Conservation (phyloP, 2,329 filamentous ascomycete species). For the Ceratocystis eucalypticola region DNA sequence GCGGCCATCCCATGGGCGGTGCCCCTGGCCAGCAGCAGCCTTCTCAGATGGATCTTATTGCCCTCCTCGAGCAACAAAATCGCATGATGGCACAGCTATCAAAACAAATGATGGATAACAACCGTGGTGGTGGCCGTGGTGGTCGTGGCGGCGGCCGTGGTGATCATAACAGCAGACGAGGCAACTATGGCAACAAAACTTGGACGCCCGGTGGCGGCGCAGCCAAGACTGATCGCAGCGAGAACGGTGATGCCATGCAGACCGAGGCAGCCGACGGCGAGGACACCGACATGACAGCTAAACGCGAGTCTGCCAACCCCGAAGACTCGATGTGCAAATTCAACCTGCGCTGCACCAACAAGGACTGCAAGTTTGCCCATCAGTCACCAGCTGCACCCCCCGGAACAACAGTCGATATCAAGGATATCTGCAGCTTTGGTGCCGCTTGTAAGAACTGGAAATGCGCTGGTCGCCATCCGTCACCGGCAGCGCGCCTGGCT, state of each 20-base stretch:
- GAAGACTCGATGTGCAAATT: constrained; percentile 70
- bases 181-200: constrained; percentile 30
- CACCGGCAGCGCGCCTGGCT: constrained; percentile 63
- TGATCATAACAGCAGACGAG: constrained; percentile 40
- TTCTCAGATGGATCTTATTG: constrained; percentile 47
- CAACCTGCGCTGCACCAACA: constrained; percentile 78
- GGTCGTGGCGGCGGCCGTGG: constrained; percentile 49
- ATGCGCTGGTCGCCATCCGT: constrained; percentile 83
- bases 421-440: constrained; percentile 69
- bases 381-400: constrained; percentile 82
- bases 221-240: constrained; percentile 20
- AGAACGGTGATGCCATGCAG: constrained; percentile 27
- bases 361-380: constrained; percentile 83
- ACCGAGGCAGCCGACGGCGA: constrained; percentile 30
- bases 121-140: constrained; percentile 30
- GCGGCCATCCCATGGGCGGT: constrained; percentile 8
- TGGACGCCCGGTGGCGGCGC: constrained; percentile 22
- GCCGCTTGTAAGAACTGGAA: constrained; percentile 93
- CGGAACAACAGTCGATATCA: constrained; percentile 62
- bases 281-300: constrained; percentile 50
- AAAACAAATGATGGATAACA: constrained; percentile 40
- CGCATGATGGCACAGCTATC: constrained; percentile 70
- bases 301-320: constrained; percentile 42
- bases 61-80: constrained; percentile 77
- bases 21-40: constrained; percentile 26